phyloP scores from a whole-genome alignment of 2,329 filamentous ascomycete genomes.

The Pyrenochaeta sp. region DNA sequence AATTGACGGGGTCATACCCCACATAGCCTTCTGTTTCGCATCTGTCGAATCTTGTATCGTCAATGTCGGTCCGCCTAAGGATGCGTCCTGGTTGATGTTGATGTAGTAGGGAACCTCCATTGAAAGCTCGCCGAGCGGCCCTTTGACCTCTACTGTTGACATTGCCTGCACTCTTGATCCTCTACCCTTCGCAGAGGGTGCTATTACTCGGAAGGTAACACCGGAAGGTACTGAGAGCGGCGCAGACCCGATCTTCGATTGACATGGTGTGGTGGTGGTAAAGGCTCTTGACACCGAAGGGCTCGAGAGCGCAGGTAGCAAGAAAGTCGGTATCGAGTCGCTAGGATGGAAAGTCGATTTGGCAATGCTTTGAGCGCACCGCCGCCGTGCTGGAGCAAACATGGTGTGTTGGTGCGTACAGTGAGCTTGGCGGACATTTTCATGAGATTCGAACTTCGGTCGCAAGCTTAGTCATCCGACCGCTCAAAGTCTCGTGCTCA shows the following conservation, averaged over 20 bases:
- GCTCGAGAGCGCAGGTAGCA: constrained; percentile 74
- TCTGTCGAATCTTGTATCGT: constrained; percentile 72
- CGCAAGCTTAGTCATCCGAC: constrained; percentile 23
- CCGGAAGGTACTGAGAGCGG: constrained; percentile 52
- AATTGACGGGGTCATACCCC: constrained; percentile 68
- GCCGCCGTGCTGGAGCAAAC: constrained; percentile 70
- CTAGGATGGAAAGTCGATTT: constrained; percentile 52
- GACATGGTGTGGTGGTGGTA: constrained; percentile 71
- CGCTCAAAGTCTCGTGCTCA: neutral
- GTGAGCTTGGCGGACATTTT: constrained; percentile 32
- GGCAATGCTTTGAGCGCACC: constrained; percentile 62
- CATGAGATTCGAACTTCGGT: constrained; percentile 21
- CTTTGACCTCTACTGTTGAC: constrained; percentile 77
- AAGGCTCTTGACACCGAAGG: constrained; percentile 64
- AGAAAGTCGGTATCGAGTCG: constrained; percentile 72
- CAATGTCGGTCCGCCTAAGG: constrained; percentile 70
- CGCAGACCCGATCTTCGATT: constrained; percentile 86
- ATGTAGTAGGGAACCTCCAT: constrained; percentile 84
- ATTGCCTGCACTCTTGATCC: constrained; percentile 69
- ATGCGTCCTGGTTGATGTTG: constrained; percentile 72
- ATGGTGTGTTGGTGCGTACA: constrained; percentile 56
- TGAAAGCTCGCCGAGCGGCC: constrained; percentile 81
- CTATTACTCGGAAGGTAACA: constrained; percentile 75
- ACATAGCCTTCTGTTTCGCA: constrained; percentile 90
- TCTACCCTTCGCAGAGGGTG: constrained; percentile 68